Base-by-base conservation (phyloP, 2,329 filamentous ascomycete genomes). In the Fusarium xyrophilum region DNA sequence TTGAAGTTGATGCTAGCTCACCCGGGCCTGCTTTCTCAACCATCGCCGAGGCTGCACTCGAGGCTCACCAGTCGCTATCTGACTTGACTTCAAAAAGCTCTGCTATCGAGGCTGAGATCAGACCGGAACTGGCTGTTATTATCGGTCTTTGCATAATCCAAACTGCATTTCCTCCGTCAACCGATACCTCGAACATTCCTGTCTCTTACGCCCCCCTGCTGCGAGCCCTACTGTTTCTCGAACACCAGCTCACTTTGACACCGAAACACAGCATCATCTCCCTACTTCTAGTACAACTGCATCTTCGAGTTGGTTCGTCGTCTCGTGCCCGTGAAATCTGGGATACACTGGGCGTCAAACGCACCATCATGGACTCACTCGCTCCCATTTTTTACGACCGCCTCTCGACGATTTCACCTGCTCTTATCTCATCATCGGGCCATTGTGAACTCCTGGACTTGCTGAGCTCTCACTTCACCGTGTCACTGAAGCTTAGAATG, bases 291-390 rank as follows among this genome's bases (percentile, higher is more conserved):
- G 79, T 85, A 3, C 84, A 85, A 56, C 72, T 88, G 5, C 84
- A 86, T 52, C 76, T 86, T 13, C 74, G 82, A 6, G 76, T 87
- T 10, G 86, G 86, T 11, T 85, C 83, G 15, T 80, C 80, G 1
- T 79, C 82, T 3, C 79, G 80, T 21, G 84, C 83, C 0, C 77
- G 81, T 27, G 74, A 82, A 35, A 74, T 85, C 4, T 88, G 85
- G 85, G 77, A 80, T 14, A 79, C 79, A 0, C 79, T 87, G 13
- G 84, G 82, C 6, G 82, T 88, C 4, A 88, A 88, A 75, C 82
- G 86, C 25, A 85, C 84, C 0, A 85, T 87, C 30, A 82, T 86
- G n/a, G 85, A 88, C 65, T 84, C 85, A 0, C 79, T 88, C 1
- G 85, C 80, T 5, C 82, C 85, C 0, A 76, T 86, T 3, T 86